Base-by-base conservation (phyloP, 495 filamentous ascomycete species). In the Delitschia confertaspora region DNA sequence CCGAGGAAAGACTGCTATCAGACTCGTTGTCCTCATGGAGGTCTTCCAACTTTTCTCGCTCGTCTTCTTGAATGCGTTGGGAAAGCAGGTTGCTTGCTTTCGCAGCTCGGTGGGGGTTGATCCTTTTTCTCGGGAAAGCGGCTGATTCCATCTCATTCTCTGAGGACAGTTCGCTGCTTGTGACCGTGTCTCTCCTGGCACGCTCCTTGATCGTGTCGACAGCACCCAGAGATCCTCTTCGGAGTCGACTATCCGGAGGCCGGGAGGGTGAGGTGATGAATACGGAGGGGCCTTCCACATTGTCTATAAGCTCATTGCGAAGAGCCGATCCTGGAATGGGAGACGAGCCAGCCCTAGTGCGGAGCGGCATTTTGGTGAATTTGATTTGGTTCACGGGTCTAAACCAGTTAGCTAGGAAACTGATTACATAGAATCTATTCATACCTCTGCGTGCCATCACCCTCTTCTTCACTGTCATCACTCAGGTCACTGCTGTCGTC, bases 401-500 rank as follows among this genome's bases (percentile, higher is more conserved):
- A 26, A n/a, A 18, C 11, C 10, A 3, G 21, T 42, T 42, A 39
- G 30, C 38, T 18, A 16, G 1, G 6, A n/a, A 8, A 18, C 26
- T n/a, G 5, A 29, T 4, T 18, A 6, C 11, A 14, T 6, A 41
- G 11, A 1, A 3, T 2, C 17, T 7, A 4, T 13, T 7, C 11
- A 16, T 32, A 42, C 47, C 47, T 51, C 29, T 65, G 65, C 49
- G 53, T 38, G 65, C 70, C 29, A 66, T 93, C 86, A 7, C 70
- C 72, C 44, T 94, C 88, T 22, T 95, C 89, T 35, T 98, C 91
- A 53, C 87, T 95, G 38, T 96, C 89, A 52, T 95, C 91, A 56
- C 86, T 95, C 47, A 95, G 64, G 60, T 96, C 91, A 58, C 87
- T 94, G 60, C 91, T 96, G 60, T 96, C 93, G 21, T 95, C 93